Percentiles rank a stretch among this genome's conserved stretches.
Conservation (phyloP, 2,329 filamentous ascomycete genomes). For the Stylonectria norvegica region DNA sequence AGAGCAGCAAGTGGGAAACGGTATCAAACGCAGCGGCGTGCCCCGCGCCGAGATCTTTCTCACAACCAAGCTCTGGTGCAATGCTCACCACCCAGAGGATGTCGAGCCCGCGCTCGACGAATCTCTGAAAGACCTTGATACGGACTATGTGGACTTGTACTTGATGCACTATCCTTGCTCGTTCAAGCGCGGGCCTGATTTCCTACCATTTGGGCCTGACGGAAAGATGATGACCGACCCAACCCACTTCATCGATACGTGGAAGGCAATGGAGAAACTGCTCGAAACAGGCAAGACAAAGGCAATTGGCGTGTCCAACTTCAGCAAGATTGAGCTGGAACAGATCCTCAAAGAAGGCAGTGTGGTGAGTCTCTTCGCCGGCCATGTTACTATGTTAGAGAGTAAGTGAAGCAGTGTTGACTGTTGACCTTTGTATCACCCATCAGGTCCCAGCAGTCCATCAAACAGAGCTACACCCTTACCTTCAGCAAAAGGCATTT, state of each 20-base stretch:
- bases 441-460: slow-evolving; percentile 17
- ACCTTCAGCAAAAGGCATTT: slow-evolving; percentile 37
- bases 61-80: slow-evolving; percentile 39
- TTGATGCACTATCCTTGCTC: slow-evolving; percentile 21
- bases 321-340: slow-evolving; percentile 45
- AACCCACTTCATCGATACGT: slow-evolving; percentile 18
- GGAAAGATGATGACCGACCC: slow-evolving; percentile 10
- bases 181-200: slow-evolving; percentile 8
- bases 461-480: slow-evolving; percentile 53
- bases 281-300: slow-evolving; percentile 9
- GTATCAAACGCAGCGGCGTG: slow-evolving; percentile 37
- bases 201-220: not conserved
- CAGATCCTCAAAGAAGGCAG: slow-evolving; percentile 32
- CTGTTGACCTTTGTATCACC: no score
- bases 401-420: not conserved
- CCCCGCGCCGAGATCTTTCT: slow-evolving; percentile 44
- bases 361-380: slow-evolving; percentile 15
- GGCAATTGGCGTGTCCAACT: slow-evolving; percentile 52
- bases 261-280: slow-evolving; percentile 18
- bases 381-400: not conserved
- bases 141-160: slow-evolving; percentile 27
- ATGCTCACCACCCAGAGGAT: slow-evolving; percentile 26
- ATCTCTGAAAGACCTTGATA: slow-evolving; percentile 26
- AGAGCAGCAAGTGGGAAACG: slow-evolving; percentile 19
- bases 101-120: slow-evolving; percentile 24